Evolutionary conservation across 768 basidiomycete species (phyloP), one percentile per base, ranked within the genome.

Genomic region (Tubosaeta sp.): DNA sequence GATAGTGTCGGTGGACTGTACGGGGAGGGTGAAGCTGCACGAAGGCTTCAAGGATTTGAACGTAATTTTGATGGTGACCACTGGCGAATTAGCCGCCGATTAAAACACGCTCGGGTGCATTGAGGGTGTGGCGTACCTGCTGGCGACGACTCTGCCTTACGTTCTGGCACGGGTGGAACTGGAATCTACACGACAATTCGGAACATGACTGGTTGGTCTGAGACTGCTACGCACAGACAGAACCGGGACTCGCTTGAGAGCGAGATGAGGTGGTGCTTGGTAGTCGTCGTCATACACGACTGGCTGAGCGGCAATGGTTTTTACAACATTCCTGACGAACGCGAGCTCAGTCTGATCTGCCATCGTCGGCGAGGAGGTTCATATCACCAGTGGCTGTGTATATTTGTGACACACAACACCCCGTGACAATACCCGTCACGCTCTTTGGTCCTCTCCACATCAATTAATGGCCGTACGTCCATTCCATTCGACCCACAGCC

Each of bases 31-130:
- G 73, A 88, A 87, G 0, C 85, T 72, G 42, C 84, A 78, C 21
- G 90, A 73, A 1, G 96, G 96, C 65, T 98, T 98, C 62, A 83
- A 75, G 43, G 91, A 96, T 71, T 96, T 97, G 78, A 99, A 83
- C 46, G 82, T 87, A 58, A 99, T 70, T 19, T 74, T 74, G 58
- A 97, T 70, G 21, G 50, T 38, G 49, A 55, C 44, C 30, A 29
- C 61, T 68, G 53, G 30, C 19, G 9, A 30, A 45, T 30, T 12
- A 11, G 45, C 25, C 36, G 48, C 53, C 42, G 49, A 32, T 68
- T 40, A 57, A 48, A 27, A 41, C 27, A 38, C 47, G 53, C 40
- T 44, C 42, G 27, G 22, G 24, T 30, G 38, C 22, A 34, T 51
- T 49, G 14, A 52, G 16, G 22, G 21, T 19, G 18, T 27, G 43